Evolutionary conservation across 495 filamentous ascomycete species (phyloP), one percentile per base, ranked within the genome.

Genomic region (Alectoria sarmentosa): DNA sequence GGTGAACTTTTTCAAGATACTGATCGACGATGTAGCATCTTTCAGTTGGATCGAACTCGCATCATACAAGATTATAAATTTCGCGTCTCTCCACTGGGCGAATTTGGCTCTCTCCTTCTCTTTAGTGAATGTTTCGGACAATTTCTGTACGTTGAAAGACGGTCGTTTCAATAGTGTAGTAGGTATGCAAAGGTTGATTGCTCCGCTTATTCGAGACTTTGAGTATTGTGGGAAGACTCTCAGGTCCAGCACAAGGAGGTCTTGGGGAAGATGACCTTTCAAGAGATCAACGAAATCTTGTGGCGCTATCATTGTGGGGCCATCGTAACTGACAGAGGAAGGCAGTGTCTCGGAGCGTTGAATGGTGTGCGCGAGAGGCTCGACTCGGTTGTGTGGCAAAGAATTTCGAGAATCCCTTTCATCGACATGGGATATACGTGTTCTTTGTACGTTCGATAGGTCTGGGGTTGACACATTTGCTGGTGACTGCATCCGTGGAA

Each of bases 121-220:
- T 52, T 83, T 84, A 67, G 90, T 89, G 72, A 98, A 96, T 7
- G 91, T 97, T 63, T 90, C 87, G 64, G 90, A 86, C 23, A 98
- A 79, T 70, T 95, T 98, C 62, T 90, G 79, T n/a, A 95, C 82
- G 67, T 93, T 91, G 75, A 93, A 98, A 0, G 94, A 93, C 14
- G 89, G 86, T 60, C 94, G 82, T 74, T 97, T 98, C 49, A 98
- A 76, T 44, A 98, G 76, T 0, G 93, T 98, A 13, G 94, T 98
- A 0, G 94, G 94, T 62, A 98, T 95, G 66, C 95, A 98, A 17
- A 98, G 80, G 75, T 96, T 98, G 55, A 98, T 74, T 1, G 94
- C 91, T 9, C 86, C 87, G 49, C 77, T 72, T 28, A 98, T 89
- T 34, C 88, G 84, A 56, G 88, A 87, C 48, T 85, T 80, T 15